Base-by-base conservation (phyloP, 768 basidiomycete species). In the Amanita subjunquillea region DNA sequence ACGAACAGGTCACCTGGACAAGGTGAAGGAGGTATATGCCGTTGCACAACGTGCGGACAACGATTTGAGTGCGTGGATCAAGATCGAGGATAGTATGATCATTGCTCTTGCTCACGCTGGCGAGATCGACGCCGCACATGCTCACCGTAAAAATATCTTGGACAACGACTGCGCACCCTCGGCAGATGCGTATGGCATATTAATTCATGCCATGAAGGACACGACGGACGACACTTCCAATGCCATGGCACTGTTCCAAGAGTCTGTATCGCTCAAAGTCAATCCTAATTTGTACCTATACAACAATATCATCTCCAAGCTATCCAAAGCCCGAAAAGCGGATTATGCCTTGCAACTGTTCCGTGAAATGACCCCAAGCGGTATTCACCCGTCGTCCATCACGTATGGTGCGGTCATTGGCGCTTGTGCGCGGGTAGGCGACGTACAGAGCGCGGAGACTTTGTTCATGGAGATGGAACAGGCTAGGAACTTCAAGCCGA, bases 241-340 rank as follows among this genome's bases (percentile, higher is more conserved):
- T 57, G 94, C 92, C 0, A 72, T 92, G 66, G 76, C 81, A 29
- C 77, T 97, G 29, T 98, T 85, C 71, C 70, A 83, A 27, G 94
- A 99, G 66, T 76, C 86, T 20, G 76, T 82, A 55, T 65, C 69
- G 41, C 77, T 79, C 25, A 82, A 82, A 7, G 87, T 95, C 37
- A 58, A 61, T 30, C 86, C 91, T 13, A 93, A 90, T 62, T 75
- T 85, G 44, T 99, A 86, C 69, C 78, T 99, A 37, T 99, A 87
- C 74, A 98, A 99, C 72, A 97, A 91, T 59, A 86, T 94, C 69
- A 97, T 99, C 68, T 92, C 90, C 57, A 94, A 95, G 70, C 78
- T 99, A 8, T 84, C 91, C 30, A 91, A 87, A 66, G 96, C 96
- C 3, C 80, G 96, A 58, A 95, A 95, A 67, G 91, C 92, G 0